These are phyloP conservation scores for Selaginella moellendorffii DNA, from an alignment of 75 land plant species.

Conservation along the genomic window DNA sequence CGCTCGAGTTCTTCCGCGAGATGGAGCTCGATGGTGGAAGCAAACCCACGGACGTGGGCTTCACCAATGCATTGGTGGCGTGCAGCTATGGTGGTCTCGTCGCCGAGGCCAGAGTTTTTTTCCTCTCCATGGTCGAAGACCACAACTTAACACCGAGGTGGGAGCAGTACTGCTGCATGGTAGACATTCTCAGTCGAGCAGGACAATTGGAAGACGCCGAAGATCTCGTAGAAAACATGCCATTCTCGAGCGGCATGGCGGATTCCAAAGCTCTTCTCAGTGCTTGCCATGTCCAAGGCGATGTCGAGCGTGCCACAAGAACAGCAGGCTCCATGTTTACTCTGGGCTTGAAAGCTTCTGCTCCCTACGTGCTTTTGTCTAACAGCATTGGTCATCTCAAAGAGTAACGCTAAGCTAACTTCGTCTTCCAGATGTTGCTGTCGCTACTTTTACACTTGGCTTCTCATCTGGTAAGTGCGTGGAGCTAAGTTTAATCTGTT, in stretches of 20 bases:
- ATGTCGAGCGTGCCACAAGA: conserved; percentile 6
- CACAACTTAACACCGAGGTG: background rate
- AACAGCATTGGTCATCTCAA: too few species aligned
- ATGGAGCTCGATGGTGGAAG: conserved; percentile 3
- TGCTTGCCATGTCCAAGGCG: background rate
- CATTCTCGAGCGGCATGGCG: background rate
- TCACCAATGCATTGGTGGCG: background rate
- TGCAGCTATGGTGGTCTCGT: background rate
- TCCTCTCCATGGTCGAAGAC: background rate
- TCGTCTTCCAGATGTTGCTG: background rate
- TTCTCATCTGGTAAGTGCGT: too few species aligned
- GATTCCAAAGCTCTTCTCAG: background rate
- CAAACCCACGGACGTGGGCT: background rate
- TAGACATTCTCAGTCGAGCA: background rate
- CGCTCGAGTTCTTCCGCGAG: background rate
- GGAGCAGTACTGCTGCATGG: background rate
- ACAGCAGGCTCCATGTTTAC: background rate
- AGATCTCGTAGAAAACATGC: background rate
- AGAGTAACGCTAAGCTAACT: too few species aligned
- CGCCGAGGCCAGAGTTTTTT: background rate
- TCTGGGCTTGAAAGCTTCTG: background rate
- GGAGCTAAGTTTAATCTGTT: too few species aligned
- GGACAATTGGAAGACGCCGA: background rate
- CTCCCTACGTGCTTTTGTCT: background rate
- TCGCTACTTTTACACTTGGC: background rate